Evolutionary conservation across 2,329 filamentous ascomycete genomes (phyloP).

Genomic region (Escovopsis sp.): DNA sequence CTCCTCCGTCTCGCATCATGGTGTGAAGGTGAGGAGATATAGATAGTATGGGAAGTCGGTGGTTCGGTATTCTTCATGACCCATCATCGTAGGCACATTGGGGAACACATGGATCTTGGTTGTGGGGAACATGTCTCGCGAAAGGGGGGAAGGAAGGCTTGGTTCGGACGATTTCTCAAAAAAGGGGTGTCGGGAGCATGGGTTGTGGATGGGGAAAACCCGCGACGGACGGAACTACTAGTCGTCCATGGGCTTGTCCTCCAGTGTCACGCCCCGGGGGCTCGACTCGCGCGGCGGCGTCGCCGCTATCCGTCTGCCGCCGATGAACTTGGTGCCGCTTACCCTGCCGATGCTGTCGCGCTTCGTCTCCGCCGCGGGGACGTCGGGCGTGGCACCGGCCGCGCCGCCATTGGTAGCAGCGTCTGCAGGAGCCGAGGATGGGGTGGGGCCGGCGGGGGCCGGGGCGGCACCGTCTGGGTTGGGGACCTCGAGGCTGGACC

Average conservation of each 20-base stretch:
- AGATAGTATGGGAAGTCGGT: too few relatives aligned
- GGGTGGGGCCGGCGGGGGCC: slow-evolving; percentile 4
- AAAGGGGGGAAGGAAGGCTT: too few relatives aligned
- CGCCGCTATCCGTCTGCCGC: slow-evolving; percentile 26
- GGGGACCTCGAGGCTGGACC: slow-evolving; percentile 71
- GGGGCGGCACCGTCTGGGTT: slow-evolving; percentile 29
- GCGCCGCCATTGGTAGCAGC: slow-evolving; percentile 27
- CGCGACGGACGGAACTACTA: slow-evolving; percentile 12
- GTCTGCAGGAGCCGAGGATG: slow-evolving; percentile 16
- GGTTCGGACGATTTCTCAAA: too few relatives aligned
- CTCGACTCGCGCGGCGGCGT: slow-evolving; percentile 17
- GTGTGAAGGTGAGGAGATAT: too few relatives aligned
- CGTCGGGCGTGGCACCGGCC: slow-evolving; percentile 7
- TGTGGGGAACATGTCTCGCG: too few relatives aligned
- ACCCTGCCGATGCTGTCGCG: slow-evolving; percentile 25
- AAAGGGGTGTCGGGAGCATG: background rate
- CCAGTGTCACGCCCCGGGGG: slow-evolving; percentile 32
- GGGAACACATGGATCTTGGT: too few relatives aligned
- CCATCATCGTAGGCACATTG: too few relatives aligned
- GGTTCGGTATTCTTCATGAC: too few relatives aligned
- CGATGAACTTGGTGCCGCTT: slow-evolving; percentile 28
- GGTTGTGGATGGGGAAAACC: too few relatives aligned
- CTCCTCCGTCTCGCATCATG: too few relatives aligned
- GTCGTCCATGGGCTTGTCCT: slow-evolving; percentile 37
- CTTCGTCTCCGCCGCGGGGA: background rate